Evolutionary conservation across 352 stramenopile genomes (phyloP).

Genomic region (Phytophthora sp.): DNA sequence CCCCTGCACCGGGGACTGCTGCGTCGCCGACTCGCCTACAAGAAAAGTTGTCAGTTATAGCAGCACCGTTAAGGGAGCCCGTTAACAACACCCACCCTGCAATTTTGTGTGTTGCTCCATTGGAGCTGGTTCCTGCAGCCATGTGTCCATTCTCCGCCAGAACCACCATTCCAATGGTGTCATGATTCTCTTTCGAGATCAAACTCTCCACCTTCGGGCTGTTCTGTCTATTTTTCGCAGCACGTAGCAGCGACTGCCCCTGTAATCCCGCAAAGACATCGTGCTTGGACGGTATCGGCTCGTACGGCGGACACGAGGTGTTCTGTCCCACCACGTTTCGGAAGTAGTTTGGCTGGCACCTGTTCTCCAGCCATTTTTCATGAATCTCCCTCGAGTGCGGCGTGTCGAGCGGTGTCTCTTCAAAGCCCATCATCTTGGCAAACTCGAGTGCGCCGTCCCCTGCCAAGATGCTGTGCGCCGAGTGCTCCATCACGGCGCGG

Average conservation of each 20-base stretch:
- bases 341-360: slow-evolving; percentile 93
- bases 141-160: slow-evolving; percentile 68
- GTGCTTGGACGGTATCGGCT: slow-evolving; percentile 34
- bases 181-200: slow-evolving; percentile 79
- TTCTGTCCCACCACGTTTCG: slow-evolving; percentile 74
- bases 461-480: slow-evolving; percentile 85
- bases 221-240: slow-evolving; percentile 17
- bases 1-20: slow-evolving; percentile 81
- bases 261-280: slow-evolving; percentile 28
- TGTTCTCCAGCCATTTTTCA: slow-evolving; percentile 55
- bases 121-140: slow-evolving; percentile 88
- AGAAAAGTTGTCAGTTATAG: background rate
- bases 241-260: slow-evolving; percentile 24
- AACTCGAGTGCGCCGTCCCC: slow-evolving; percentile 87
- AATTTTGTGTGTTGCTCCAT: slow-evolving; percentile 91
- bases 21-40: slow-evolving; percentile 88
- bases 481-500: slow-evolving; percentile 89
- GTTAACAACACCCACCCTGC: slow-evolving; percentile 50
- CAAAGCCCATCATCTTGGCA: slow-evolving; percentile 92
- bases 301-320: slow-evolving; percentile 82
- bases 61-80: background rate
- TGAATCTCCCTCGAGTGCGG: slow-evolving; percentile 60
- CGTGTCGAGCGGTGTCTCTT: slow-evolving; percentile 74
- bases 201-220: slow-evolving; percentile 27
- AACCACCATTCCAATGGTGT: slow-evolving; percentile 92